These are phyloP conservation scores for Astrothelium macrocarpum DNA, from an alignment of 495 filamentous ascomycete species.

Conservation along the genomic window DNA sequence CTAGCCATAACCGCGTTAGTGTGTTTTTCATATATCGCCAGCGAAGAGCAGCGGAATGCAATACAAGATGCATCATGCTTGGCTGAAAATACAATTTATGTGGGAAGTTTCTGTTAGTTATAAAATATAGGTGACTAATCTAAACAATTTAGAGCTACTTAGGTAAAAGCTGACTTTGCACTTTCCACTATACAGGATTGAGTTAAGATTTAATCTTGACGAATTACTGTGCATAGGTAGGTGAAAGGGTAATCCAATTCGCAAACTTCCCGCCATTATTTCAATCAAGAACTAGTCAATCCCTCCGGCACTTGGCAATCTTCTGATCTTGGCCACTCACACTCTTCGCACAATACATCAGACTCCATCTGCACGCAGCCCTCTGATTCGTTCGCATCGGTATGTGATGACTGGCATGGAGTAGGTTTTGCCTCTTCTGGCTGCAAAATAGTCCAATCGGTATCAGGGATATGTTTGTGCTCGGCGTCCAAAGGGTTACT, in stretches of 20 bases:
- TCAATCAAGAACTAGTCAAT: not conserved
- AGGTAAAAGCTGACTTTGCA: too few species aligned
- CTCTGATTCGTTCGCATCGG: not conserved
- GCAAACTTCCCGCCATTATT: not conserved
- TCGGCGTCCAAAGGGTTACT: not conserved
- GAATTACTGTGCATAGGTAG: too few species aligned
- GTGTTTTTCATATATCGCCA: not conserved
- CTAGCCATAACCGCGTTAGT: not conserved
- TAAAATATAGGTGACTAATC: too few species aligned
- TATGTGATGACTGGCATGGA: not conserved
- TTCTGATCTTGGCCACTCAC: not conserved
- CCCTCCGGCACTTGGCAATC: not conserved
- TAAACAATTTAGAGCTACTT: too few species aligned
- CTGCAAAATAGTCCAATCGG: slow-evolving; percentile 5
- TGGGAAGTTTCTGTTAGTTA: too few species aligned
- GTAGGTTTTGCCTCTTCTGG: not conserved
- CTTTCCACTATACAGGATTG: too few species aligned
- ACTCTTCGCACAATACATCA: not conserved
- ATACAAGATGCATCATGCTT: too few species aligned
- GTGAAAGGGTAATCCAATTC: not conserved
- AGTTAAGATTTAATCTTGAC: too few species aligned
- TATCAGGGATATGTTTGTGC: not conserved
- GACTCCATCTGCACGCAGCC: not conserved
- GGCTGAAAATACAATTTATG: not conserved
- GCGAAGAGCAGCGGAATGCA: too few species aligned